Percentiles rank a stretch among this genome's conserved stretches.
phyloP scores from a whole-genome alignment of 306 rosid species.

The Lablab purpureus region DNA sequence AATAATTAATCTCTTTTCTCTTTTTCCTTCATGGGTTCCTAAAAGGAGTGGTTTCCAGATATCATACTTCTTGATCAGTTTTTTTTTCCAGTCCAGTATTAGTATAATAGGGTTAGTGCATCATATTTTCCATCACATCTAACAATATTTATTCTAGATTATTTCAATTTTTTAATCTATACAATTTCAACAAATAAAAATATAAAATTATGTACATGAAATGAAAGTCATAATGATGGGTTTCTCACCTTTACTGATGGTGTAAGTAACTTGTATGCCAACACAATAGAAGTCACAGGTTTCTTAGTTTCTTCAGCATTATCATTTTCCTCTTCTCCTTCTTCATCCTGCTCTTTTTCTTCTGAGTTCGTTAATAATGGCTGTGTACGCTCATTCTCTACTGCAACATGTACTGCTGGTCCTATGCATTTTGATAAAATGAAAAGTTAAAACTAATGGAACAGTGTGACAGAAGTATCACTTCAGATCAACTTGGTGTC shows the following conservation, averaged over 20 bases:
- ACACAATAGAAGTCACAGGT: slow-evolving; percentile 71
- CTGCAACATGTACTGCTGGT: slow-evolving; percentile 54
- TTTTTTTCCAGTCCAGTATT: neutral
- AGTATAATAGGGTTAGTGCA: neutral
- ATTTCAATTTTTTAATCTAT: neutral
- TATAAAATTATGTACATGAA: neutral
- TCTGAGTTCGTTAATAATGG: slow-evolving; percentile 67
- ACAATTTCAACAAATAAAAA: neutral
- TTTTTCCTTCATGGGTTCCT: neutral
- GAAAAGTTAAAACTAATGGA: neutral
- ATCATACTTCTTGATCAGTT: neutral
- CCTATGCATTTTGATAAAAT: slow-evolving; percentile 49
- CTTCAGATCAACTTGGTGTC: neutral
- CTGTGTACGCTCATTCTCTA: slow-evolving; percentile 56
- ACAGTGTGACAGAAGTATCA: neutral
- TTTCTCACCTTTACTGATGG: slow-evolving; percentile 79
- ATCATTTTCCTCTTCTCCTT: slow-evolving; percentile 61
- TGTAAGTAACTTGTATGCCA: slow-evolving; percentile 82
- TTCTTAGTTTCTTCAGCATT: slow-evolving; percentile 61
- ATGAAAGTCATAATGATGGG: slow-evolving; percentile 11
- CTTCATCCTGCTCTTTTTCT: slow-evolving; percentile 53
- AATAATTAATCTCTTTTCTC: neutral
- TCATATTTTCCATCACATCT: neutral
- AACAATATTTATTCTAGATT: neutral
- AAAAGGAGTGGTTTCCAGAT: neutral